Evolutionary conservation across 345 rosid species (phyloP).

Genomic region (Nasturtium officinale): DNA sequence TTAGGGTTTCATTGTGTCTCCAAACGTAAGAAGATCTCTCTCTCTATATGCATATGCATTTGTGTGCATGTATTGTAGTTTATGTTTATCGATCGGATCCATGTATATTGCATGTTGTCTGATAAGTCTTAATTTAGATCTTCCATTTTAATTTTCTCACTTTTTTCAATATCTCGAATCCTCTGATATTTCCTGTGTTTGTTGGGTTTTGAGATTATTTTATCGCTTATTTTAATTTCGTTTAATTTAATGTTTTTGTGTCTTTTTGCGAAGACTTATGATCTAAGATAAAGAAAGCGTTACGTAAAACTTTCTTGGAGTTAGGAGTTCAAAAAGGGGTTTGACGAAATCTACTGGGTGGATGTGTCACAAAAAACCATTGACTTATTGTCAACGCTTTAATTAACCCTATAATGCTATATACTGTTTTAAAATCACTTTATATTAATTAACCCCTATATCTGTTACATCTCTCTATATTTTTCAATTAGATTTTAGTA

Average conservation of each 20-base stretch:
- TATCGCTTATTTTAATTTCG: background rate
- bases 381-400: slow-evolving; percentile 48
- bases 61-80: slow-evolving; percentile 3
- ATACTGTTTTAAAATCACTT: background rate
- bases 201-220: background rate
- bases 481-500: background rate
- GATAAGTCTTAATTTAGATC: slow-evolving; percentile 31
- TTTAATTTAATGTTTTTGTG: slow-evolving; percentile 10
- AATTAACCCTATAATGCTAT: slow-evolving; percentile 37
- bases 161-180: slow-evolving; percentile 21
- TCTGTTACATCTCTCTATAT: slow-evolving; percentile 1
- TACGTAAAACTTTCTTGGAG: slow-evolving; percentile 36
- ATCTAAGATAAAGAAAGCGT: slow-evolving; percentile 34
- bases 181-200: slow-evolving; percentile 1
- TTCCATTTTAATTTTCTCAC: background rate
- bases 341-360: slow-evolving; percentile 46
- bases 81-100: slow-evolving; percentile 20
- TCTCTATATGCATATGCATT: background rate
- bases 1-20: slow-evolving; percentile 41
- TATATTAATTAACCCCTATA: background rate
- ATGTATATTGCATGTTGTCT: slow-evolving; percentile 31
- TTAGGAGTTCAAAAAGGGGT: slow-evolving; percentile 35
- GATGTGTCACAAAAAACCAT: slow-evolving; percentile 36
- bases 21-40: slow-evolving; percentile 17
- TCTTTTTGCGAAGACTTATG: slow-evolving; percentile 39